Evolutionary conservation across 225 moss, liverwort and hornwort species (phyloP), one percentile per base, ranked within the genome.

Genomic region (Physcomitrellopsis africana): DNA sequence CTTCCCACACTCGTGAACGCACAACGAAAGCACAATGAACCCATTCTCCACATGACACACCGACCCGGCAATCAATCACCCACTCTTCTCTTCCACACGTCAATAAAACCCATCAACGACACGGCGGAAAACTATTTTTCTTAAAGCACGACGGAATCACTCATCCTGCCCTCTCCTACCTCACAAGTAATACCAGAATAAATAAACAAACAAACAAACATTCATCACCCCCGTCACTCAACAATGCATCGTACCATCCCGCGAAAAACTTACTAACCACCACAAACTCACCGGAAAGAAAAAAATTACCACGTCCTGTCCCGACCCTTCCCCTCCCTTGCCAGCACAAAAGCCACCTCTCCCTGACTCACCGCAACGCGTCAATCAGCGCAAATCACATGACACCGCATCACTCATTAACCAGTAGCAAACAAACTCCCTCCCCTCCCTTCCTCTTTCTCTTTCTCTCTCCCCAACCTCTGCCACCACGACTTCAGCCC

Each of bases 101-200:
- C 67, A 37, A 57, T 47, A 72, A n/a, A 53, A 49, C 22, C 37
- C 67, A 72, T 37, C 75, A 76, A 67, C 60, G 24, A 60, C 70
- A 77, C 47, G 32, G 32, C 70, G 20, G 16, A 48, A 2, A 18
- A 0, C 3, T 70, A 29, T 70, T 71, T 20, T 71, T 5, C 0
- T 61, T 37, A 65, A 72, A 78, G 54, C 1, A 72, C 56, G 62
- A 72, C 56, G 65, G 57, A 51, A 58, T 64, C 57, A 55, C 77
- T 57, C 46, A 20, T 15, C 23, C 53, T 14, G 43, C 54, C 5
- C 69, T 2, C 14, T 69, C 54, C 56, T 42, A 71, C 11, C 41
- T 10, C 70, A 70, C 22, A 46, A 17, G 32, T 37, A 4, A 37
- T 37, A 5, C 7, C 32, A 37, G 32, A 37, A 37, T 37, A 37